Evolutionary conservation across 1,284 basidiomycete species (phyloP).

Genomic region (Peniophora sp.): DNA sequence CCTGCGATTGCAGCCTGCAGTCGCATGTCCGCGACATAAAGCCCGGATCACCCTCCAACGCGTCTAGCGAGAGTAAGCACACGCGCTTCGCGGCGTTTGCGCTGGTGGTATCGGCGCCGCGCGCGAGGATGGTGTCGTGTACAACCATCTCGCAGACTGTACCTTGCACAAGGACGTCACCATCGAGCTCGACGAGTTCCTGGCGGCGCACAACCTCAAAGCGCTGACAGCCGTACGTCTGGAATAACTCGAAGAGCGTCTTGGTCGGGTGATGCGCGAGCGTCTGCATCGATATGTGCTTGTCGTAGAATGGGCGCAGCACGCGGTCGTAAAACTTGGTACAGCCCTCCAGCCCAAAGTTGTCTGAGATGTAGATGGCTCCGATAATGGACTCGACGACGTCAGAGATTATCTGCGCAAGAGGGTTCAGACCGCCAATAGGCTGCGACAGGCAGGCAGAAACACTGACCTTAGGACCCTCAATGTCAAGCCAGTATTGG

Average conservation of each 20-base stretch:
- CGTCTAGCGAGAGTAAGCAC: slow-evolving; percentile 54
- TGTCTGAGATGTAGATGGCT: slow-evolving; percentile 68
- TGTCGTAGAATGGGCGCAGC: slow-evolving; percentile 67
- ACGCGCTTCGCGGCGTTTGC: slow-evolving; percentile 50
- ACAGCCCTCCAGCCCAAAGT: slow-evolving; percentile 49
- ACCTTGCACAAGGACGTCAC: slow-evolving; percentile 41
- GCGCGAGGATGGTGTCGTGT: slow-evolving; percentile 58
- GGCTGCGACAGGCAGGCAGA: neutral
- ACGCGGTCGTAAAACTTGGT: slow-evolving; percentile 59
- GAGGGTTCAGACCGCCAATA: slow-evolving; percentile 1
- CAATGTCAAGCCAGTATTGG: slow-evolving; percentile 71
- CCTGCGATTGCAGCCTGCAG: slow-evolving; percentile 37
- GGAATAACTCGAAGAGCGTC: slow-evolving; percentile 61
- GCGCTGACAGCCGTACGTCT: slow-evolving; percentile 58
- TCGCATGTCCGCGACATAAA: slow-evolving; percentile 58
- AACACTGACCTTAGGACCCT: slow-evolving; percentile 63
- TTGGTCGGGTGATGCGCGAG: slow-evolving; percentile 69
- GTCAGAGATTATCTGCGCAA: slow-evolving; percentile 57
- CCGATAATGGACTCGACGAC: slow-evolving; percentile 71
- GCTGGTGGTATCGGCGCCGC: slow-evolving; percentile 39
- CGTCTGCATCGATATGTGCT: slow-evolving; percentile 60
- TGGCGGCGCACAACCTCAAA: slow-evolving; percentile 44
- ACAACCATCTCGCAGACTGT: slow-evolving; percentile 43
- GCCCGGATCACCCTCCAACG: slow-evolving; percentile 51
- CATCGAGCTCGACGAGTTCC: slow-evolving; percentile 23